These are phyloP conservation scores for Beauveria sp. DNA, from an alignment of 2,329 filamentous ascomycete species.

Conservation along the genomic window DNA sequence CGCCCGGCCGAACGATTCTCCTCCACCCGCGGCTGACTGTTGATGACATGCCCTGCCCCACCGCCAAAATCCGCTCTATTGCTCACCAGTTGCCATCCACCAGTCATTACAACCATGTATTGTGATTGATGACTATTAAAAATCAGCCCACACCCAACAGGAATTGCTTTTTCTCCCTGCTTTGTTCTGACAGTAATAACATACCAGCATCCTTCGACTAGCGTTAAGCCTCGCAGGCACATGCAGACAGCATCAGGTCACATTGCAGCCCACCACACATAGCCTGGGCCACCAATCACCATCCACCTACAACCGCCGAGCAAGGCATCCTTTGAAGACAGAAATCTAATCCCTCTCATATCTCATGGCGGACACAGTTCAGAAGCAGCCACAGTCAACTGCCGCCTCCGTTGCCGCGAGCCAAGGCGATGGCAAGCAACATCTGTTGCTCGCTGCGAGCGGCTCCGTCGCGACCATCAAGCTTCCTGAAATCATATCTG, in stretches of 20 bases:
- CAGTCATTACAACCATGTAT: no score
- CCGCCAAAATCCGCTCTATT: background rate
- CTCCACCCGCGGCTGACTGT: background rate
- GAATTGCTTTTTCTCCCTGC: background rate
- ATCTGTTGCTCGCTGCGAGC: conserved; percentile 33
- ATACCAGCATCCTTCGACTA: background rate
- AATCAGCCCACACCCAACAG: background rate
- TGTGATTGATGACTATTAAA: background rate
- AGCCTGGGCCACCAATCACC: background rate
- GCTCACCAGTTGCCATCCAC: no score
- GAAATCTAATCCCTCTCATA: background rate
- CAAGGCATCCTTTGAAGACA: background rate
- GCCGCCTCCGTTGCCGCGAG: conserved; percentile 26
- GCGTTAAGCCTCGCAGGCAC: background rate
- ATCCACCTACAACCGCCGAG: background rate
- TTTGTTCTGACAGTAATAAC: background rate
- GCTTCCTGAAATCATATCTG: conserved; percentile 55
- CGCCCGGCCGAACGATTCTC: background rate
- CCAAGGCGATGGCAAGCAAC: conserved; percentile 31
- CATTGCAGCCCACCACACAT: background rate
- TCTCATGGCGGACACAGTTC: background rate
- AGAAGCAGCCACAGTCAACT: background rate
- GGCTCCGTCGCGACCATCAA: conserved; percentile 83
- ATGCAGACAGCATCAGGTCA: background rate
- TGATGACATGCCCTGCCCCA: background rate